Base-by-base conservation (phyloP, 163 green algal species). In the Chlorella variabilis region DNA sequence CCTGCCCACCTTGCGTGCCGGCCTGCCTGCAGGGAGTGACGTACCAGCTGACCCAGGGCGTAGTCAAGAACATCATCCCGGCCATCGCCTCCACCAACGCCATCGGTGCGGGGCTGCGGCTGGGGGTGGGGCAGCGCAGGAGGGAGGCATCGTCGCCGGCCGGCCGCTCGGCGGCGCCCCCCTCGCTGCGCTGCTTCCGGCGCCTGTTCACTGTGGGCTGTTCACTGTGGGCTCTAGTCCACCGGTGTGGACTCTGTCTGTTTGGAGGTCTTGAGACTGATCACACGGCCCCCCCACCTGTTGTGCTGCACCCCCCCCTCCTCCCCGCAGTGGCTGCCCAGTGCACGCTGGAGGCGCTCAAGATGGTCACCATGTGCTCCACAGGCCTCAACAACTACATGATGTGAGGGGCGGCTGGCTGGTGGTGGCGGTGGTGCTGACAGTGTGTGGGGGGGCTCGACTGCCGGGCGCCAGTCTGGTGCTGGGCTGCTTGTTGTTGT, bases 11-110 rank as follows among this genome's bases (percentile, higher is more conserved):
- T n/a, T n/a, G n/a, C n/a, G n/a, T n/a, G n/a, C n/a, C n/a, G n/a
- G n/a, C n/a, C n/a, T n/a, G n/a, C 15, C 3, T 74, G 75, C 89
- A 97, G 90, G 94, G 94, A 1, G 91, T 98, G 61, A 98, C 93
- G 0, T 94, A 89, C 84, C 93, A 97, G 88, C 86, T 97, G 74
- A 97, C 94, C 1, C 77, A 98, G 84, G 97, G 97, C 3, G 97
- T 99, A 38, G 94, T 98, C 5, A 99, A 99, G 88, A 99, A 99
- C 89, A 99, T 99, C 91, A 98, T 99, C 75, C 97, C 97, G 1
- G 97, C 97, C 77, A 99, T 99, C 62, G 94, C 97, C 2, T 98
- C 94, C 70, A 99, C 97, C n/a, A 99, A 99, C 84, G 97, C 97
- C 63, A 98, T 99, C 78, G 73, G 73, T 70, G 73, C 3, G 71